Evolutionary conservation across 2,329 filamentous ascomycete species (phyloP).

Genomic region (Pseudogymnoascus sp.): DNA sequence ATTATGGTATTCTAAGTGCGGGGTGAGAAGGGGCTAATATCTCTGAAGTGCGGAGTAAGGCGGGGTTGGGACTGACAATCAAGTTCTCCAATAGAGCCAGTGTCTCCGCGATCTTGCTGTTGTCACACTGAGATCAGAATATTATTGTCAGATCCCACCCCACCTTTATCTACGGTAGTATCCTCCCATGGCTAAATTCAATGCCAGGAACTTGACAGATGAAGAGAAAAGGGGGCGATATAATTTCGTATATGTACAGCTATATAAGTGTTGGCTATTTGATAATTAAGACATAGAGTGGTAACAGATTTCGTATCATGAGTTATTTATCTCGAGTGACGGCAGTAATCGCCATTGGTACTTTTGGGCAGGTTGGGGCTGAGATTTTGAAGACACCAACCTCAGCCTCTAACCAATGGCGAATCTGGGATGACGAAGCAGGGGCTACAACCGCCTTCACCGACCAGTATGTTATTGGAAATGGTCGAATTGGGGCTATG

Average conservation of each 20-base stretch:
- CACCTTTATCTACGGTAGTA: not conserved
- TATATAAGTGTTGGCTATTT: not conserved
- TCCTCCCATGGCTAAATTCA: not conserved
- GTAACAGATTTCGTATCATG: not conserved
- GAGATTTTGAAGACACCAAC: not conserved
- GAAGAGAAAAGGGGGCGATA: not conserved
- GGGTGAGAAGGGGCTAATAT: too few relatives aligned
- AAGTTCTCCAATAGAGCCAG: too few relatives aligned
- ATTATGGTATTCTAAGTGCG: too few relatives aligned
- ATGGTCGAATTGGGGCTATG: slow-evolving; percentile 35
- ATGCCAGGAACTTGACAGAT: not conserved
- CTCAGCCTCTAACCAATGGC: not conserved
- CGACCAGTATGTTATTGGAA: slow-evolving; percentile 30
- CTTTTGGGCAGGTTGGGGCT: not conserved
- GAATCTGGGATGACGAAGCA: slow-evolving; percentile 15
- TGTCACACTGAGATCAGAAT: not conserved
- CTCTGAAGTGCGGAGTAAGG: too few relatives aligned
- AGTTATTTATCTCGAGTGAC: not conserved
- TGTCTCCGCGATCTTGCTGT: too few relatives aligned
- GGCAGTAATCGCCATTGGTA: not conserved
- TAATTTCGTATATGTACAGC: not conserved
- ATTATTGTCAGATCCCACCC: not conserved
- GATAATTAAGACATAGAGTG: not conserved
- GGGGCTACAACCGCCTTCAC: slow-evolving; percentile 32
- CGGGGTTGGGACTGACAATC: too few relatives aligned